Evolutionary conservation across 129 eudicot species (phyloP), one percentile per base, ranked within the genome.

Genomic region (Centrapalus pauciflorus): DNA sequence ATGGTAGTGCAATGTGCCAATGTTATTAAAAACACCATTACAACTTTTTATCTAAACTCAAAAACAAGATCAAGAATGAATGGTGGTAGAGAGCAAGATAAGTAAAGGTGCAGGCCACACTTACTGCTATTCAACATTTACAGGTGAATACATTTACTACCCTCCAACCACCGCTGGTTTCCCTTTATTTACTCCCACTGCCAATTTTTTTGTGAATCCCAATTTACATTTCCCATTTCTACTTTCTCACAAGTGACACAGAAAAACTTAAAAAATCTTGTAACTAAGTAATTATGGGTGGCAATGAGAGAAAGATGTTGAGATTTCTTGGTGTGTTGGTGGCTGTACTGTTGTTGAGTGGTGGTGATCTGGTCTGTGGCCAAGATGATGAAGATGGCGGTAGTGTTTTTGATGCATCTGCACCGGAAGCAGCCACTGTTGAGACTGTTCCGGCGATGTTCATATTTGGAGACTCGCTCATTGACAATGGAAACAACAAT

Each of bases 371-470:
- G 3, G 69, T 75, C 7, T 0, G 4, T 21, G 73, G 76, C 5
- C 49, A 63, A 61, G 84, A 30, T 13, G 72, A 72, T 50, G 74
- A 59, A 16, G 79, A 32, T 1, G 66, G 41, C 24, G 70, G 20
- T 41, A 73, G 61, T 13, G 35, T 55, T 29, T 41, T 43, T 74
- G 73, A 46, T 19, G 73, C 79, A 11, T 35, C 61, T 37, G 29
- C 69, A 9, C 74, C 74, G 32, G 81, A 24, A 5, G 69, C 33
- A 2, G 60, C 61, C 8, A 28, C 71, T 0, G 84, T 61, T 40
- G 82, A 82, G 69, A 48, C 81, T 83, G 96, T 90, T 66, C 97
- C 97, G 10, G 97, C 97, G 4, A 80, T 91, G 94, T 91, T 87
- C 56, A 71, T 91, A 19, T 91, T 91, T 37, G 97, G 97, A 45